A percentile compares a stretch with the other conserved stretches of the same genome.
Evolutionary conservation across 768 basidiomycete species (phyloP).

Genomic region (Hygrocybe coccinea): DNA sequence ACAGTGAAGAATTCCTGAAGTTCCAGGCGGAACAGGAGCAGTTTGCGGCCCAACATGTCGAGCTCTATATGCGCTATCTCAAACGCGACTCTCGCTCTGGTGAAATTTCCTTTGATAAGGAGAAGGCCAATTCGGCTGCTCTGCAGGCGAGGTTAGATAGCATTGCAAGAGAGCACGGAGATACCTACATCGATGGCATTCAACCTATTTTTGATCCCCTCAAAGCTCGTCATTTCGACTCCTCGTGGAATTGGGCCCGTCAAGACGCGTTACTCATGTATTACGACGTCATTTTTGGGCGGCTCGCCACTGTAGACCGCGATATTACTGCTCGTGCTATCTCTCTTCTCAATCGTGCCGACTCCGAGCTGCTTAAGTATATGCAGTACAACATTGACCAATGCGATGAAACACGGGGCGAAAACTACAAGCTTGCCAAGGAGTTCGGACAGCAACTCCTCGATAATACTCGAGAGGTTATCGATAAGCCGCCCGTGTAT

Average conservation of each 20-base stretch:
- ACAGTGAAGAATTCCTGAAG: conserved; percentile 96
- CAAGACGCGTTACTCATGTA: conserved; percentile 96
- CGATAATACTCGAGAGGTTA: conserved; percentile 84
- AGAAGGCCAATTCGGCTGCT: conserved; percentile 64
- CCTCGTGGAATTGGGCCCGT: conserved; percentile 99
- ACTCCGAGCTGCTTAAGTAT: conserved; percentile 84
- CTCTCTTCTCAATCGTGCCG: conserved; percentile 94
- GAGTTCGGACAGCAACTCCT: conserved; percentile 95
- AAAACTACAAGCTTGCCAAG: conserved; percentile 92
- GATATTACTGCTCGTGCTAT: conserved; percentile 98
- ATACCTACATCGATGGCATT: conserved; percentile 89
- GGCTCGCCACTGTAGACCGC: conserved; percentile 88
- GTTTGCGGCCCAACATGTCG: conserved; percentile 89
- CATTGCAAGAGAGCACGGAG: conserved; percentile 89
- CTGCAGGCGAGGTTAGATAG: conserved; percentile 86
- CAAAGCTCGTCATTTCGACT: conserved; percentile 97
- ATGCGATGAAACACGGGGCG: conserved; percentile 75
- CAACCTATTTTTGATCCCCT: conserved; percentile 91
- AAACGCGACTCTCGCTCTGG: conserved; percentile 90
- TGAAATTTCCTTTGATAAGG: conserved; percentile 81
- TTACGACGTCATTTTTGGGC: conserved; percentile 97
- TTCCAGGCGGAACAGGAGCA: conserved; percentile 92
- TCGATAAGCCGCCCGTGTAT: conserved; percentile 83
- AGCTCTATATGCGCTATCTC: conserved; percentile 95
- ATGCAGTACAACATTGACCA: conserved; percentile 95